Evolutionary conservation across 1,284 basidiomycete genomes (phyloP).

Genomic region (Cutaneotrichosporon cavernicola): DNA sequence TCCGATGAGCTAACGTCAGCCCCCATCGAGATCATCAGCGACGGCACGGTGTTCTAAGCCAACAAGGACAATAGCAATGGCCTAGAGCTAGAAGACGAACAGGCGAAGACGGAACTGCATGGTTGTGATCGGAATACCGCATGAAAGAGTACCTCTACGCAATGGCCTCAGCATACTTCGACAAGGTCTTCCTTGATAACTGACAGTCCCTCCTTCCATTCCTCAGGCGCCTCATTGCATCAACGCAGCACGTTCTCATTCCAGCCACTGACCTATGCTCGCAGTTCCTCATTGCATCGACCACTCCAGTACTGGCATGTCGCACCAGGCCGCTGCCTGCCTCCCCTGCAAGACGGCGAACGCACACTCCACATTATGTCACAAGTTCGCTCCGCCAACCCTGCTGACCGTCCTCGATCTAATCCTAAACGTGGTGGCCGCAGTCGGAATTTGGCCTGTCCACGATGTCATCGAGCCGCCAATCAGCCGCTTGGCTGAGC

Average conservation of each 20-base stretch:
- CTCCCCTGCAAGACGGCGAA: not conserved
- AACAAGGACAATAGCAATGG: not conserved
- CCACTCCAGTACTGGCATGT: not conserved
- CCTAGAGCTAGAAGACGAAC: not conserved
- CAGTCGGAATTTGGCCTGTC: not conserved
- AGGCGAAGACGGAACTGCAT: not conserved
- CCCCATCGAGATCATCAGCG: conserved; percentile 42
- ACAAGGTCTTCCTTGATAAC: not conserved
- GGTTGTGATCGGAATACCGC: not conserved
- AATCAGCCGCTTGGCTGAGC: too few species aligned
- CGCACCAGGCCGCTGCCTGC: not conserved
- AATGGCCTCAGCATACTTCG: too few species aligned
- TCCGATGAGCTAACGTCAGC: conserved; percentile 20
- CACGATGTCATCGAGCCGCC: not conserved
- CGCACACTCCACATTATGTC: not conserved
- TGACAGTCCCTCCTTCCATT: not conserved
- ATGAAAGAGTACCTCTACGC: not conserved
- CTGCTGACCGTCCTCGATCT: not conserved
- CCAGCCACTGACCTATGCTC: not conserved
- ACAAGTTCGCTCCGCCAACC: not conserved
- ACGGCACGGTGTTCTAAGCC: conserved; percentile 38
- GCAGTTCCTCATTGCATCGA: not conserved
- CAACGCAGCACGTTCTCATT: not conserved
- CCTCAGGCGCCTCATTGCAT: not conserved
- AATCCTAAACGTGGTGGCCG: not conserved